Base-by-base conservation (phyloP, 345 rosid genomes). In the Populus alba region DNA sequence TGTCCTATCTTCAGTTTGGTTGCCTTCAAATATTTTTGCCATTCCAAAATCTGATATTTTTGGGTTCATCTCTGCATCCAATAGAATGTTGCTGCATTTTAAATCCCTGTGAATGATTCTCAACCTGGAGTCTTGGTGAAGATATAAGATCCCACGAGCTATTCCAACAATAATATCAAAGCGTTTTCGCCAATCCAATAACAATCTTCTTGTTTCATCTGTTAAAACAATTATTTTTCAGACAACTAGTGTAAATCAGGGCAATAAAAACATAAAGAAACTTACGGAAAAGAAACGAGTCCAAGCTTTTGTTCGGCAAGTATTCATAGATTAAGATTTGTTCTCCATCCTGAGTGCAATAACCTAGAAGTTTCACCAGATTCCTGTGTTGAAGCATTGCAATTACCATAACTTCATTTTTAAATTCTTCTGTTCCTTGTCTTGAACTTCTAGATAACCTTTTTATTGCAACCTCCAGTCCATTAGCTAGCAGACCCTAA, bases 111-210 rank as follows among this genome's bases (percentile, higher is more conserved):
- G 43, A 39, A 39, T 39, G 43, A 39, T 39, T 39, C 75, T 92
- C 97, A 90, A 75, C 69, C 97, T 92, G 7, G 95, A 91, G 70
- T 92, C 95, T 73, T 87, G 91, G 80, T 93, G 96, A 7, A 93
- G 87, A 63, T 93, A 93, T 37, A 91, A 78, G n/a, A 93, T 81
- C 63, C 94, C 96, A 16, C 91, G 90, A 68, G 91, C 94, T 59
- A 90, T 71, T 37, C 97, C 92, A 0, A 81, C 53, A 23, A 89
- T 86, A 11, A 92, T 90, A 20, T 77, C 86, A 29, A 86, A 82
- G 5, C 93, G 84, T 69, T 78, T 91, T 8, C 51, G 59, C 97
- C 97, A 39, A 39, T 39, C 43, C 43, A 39, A 8, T 39, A 39
- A 0, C 43, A 39, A 39, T 39, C 43, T 39, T 39, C 43, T 8